These are phyloP conservation scores for Funneliformis caledonium DNA, from an alignment of 371 early-diverging fungal genomes.

Conservation along the genomic window DNA sequence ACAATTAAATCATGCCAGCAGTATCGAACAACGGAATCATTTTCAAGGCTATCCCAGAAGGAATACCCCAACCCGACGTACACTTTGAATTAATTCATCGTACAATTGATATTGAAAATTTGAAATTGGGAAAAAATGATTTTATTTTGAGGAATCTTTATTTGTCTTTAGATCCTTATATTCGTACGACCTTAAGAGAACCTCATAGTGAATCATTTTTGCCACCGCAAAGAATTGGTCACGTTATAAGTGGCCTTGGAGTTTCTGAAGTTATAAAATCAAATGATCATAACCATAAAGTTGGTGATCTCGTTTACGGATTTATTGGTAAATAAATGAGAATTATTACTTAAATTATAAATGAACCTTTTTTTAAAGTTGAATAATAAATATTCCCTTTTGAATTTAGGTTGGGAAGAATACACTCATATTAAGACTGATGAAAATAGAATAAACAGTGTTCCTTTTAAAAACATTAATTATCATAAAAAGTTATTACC, in stretches of 20 bases:
- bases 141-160: constrained; percentile 60
- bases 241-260: constrained; percentile 63
- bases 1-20: too few species aligned
- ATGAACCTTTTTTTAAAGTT: background rate
- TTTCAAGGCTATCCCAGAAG: constrained; percentile 51
- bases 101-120: constrained; percentile 54
- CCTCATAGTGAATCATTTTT: constrained; percentile 53
- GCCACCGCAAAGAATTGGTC: constrained; percentile 58
- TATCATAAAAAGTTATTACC: background rate
- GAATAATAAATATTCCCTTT: constrained; percentile 54
- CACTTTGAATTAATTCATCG: constrained; percentile 54
- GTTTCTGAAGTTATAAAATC: constrained; percentile 65
- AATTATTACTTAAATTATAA: background rate
- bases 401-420: constrained; percentile 43
- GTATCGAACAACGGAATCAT: constrained; percentile 43
- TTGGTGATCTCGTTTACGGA: constrained; percentile 66
- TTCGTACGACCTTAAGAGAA: constrained; percentile 72
- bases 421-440: constrained; percentile 22
- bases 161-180: constrained; percentile 61
- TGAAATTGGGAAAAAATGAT: constrained; percentile 56
- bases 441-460: background rate
- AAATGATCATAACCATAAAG: constrained; percentile 58
- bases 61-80: constrained; percentile 52
- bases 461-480: background rate
- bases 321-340: constrained; percentile 53